These are phyloP conservation scores for Vaccinium macrocarpon DNA, from an alignment of 148 eudicot species.

Conservation along the genomic window DNA sequence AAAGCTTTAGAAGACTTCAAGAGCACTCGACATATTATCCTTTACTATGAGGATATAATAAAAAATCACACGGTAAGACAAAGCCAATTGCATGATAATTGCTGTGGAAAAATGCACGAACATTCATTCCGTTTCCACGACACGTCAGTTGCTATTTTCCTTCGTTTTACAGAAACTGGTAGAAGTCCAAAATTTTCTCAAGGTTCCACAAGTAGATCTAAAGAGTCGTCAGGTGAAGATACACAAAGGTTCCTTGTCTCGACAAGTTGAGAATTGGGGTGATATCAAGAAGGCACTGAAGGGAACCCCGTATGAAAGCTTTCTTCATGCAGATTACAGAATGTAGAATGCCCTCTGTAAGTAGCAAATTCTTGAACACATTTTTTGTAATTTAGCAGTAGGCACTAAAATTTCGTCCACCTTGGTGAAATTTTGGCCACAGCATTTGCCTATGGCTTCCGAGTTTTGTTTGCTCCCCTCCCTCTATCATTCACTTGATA, in stretches of 20 bases:
- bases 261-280: constrained; percentile 76
- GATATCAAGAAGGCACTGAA: constrained; percentile 61
- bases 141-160: not conserved
- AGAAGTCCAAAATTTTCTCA: constrained; percentile 80
- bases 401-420: constrained; percentile 15
- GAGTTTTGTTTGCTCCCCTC: not conserved
- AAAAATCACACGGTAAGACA: constrained; percentile 62
- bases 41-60: constrained; percentile 76
- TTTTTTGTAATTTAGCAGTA: constrained; percentile 22
- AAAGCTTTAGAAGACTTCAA: constrained; percentile 63
- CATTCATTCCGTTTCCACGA: not conserved
- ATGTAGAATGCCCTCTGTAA: constrained; percentile 30
- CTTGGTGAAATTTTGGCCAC: constrained; percentile 31
- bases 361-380: constrained; percentile 1
- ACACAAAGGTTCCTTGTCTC: constrained; percentile 68
- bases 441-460: not conserved
- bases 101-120: not conserved
- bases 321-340: constrained; percentile 51
- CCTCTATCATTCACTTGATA: not conserved
- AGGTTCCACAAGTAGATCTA: constrained; percentile 57
- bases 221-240: constrained; percentile 81
- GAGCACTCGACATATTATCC: constrained; percentile 63
- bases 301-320: constrained; percentile 70
- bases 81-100: constrained; percentile 25
- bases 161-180: constrained; percentile 37